Percentiles rank a stretch among this genome's conserved stretches.
Evolutionary conservation across 768 basidiomycete genomes (phyloP).

Genomic region (Trametes cubensis): DNA sequence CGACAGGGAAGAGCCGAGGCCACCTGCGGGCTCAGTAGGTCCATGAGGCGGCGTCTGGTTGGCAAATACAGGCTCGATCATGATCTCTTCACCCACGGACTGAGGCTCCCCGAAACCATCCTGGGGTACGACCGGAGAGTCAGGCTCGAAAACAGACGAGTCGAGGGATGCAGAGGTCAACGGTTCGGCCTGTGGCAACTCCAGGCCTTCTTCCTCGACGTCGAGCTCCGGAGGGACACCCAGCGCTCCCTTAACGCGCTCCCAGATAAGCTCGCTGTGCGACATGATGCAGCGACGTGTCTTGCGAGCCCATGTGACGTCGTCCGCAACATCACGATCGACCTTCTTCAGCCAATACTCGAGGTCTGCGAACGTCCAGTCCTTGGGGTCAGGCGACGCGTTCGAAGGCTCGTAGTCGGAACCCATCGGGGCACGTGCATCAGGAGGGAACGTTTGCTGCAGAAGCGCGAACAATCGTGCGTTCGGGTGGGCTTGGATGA

Average conservation of each 20-base stretch:
- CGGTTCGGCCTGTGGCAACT: constrained; percentile 7
- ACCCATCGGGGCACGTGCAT: constrained; percentile 32
- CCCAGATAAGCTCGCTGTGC: constrained; percentile 88
- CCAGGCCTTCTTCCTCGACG: constrained; percentile 45
- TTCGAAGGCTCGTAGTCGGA: constrained; percentile 30
- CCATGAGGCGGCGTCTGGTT: constrained; percentile 30
- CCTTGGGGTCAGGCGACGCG: constrained; percentile 51
- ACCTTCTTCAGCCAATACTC: constrained; percentile 65
- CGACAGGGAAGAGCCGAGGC: constrained; percentile 26
- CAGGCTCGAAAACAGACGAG: constrained; percentile 26
- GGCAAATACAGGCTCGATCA: constrained; percentile 40
- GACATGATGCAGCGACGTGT: constrained; percentile 75
- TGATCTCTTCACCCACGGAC: constrained; percentile 25
- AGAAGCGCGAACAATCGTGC: constrained; percentile 73
- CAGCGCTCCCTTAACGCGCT: constrained; percentile 83
- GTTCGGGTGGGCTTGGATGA: constrained; percentile 68
- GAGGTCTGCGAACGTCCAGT: constrained; percentile 77
- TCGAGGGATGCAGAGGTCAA: constrained; percentile 23
- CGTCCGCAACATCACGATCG: constrained; percentile 63
- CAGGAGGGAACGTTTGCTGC: constrained; percentile 63
- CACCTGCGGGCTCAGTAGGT: constrained; percentile 18
- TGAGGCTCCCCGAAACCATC: background rate
- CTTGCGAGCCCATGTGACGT: constrained; percentile 72
- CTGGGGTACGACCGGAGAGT: constrained; percentile 27
- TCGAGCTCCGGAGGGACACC: constrained; percentile 88